These are phyloP conservation scores for Calocybe gangraenosa DNA, from an alignment of 768 basidiomycete species.

Conservation along the genomic window DNA sequence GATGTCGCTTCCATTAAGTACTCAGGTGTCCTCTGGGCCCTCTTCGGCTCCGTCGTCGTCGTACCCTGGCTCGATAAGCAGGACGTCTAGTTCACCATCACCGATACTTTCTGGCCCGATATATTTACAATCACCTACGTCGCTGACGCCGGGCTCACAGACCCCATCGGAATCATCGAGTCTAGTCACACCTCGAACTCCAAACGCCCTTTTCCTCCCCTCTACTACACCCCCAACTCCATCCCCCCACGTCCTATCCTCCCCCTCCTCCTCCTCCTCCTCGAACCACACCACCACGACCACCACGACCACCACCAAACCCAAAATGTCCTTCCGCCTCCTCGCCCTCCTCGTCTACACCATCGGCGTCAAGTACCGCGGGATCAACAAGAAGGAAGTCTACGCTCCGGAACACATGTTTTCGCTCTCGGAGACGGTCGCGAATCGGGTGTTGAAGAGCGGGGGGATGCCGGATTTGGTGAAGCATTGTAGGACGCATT, in stretches of 20 bases:
- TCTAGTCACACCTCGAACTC: background rate
- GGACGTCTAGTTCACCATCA: background rate
- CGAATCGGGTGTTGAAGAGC: constrained; percentile 70
- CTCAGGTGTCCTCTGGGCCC: background rate
- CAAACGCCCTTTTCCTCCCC: background rate
- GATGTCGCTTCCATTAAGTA: background rate
- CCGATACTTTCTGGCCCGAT: background rate
- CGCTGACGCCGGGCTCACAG: background rate
- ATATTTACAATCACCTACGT: background rate
- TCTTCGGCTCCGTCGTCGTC: background rate
- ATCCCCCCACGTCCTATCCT: background rate
- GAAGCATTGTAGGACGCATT: constrained; percentile 84
- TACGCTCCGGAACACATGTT: constrained; percentile 90
- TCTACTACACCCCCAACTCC: constrained; percentile 1
- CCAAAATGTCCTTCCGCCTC: constrained; percentile 72
- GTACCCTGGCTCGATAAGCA: background rate
- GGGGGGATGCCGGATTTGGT: constrained; percentile 44
- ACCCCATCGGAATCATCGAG: background rate
- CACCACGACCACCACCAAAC: constrained; percentile 35
- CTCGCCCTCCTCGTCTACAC: constrained; percentile 89
- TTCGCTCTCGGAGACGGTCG: constrained; percentile 83
- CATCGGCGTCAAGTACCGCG: constrained; percentile 91
- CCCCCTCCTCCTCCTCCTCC: constrained; percentile 4
- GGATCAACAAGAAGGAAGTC: constrained; percentile 84
- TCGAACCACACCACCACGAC: constrained; percentile 77